Evolutionary conservation across 371 early-diverging fungal genomes (phyloP).

Genomic region (Blakeslea trispora): DNA sequence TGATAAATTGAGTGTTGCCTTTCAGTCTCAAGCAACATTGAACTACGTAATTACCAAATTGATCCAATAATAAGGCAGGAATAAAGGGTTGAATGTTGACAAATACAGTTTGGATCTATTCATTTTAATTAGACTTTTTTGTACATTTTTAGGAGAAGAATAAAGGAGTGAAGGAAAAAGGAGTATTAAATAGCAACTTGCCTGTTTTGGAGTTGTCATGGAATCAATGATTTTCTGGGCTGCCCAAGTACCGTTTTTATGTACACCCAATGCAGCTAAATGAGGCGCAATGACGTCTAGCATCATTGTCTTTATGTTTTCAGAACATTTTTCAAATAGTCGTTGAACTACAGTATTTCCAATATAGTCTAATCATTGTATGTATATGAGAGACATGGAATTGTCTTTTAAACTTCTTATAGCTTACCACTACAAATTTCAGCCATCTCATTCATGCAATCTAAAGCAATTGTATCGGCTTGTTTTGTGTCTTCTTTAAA

Average conservation of each 20-base stretch:
- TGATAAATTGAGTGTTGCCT: constrained; percentile 71
- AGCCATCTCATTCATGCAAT: constrained; percentile 67
- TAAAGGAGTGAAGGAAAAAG: constrained; percentile 3
- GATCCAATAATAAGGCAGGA: constrained; percentile 83
- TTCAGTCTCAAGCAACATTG: constrained; percentile 82
- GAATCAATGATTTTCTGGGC: constrained; percentile 87
- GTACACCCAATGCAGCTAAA: constrained; percentile 79
- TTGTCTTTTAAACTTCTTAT: too few species aligned
- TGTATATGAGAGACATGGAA: too few species aligned
- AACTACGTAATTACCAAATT: constrained; percentile 90
- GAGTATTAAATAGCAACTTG: constrained; percentile 18
- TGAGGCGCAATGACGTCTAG: constrained; percentile 62
- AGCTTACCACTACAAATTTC: constrained; percentile 82
- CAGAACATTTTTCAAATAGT: constrained; percentile 68
- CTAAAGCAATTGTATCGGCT: constrained; percentile 63
- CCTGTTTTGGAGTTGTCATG: constrained; percentile 61
- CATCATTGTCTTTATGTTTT: constrained; percentile 54
- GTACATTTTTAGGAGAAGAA: background rate
- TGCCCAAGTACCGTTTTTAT: constrained; percentile 94
- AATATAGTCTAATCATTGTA: constrained; percentile 35
- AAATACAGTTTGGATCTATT: constrained; percentile 25
- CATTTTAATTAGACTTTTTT: background rate
- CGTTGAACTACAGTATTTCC: constrained; percentile 83
- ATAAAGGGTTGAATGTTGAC: constrained; percentile 61
- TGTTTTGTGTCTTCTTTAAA: constrained; percentile 49